Conservation (phyloP, 306 rosid species). For the Adenanthera pavonina region DNA sequence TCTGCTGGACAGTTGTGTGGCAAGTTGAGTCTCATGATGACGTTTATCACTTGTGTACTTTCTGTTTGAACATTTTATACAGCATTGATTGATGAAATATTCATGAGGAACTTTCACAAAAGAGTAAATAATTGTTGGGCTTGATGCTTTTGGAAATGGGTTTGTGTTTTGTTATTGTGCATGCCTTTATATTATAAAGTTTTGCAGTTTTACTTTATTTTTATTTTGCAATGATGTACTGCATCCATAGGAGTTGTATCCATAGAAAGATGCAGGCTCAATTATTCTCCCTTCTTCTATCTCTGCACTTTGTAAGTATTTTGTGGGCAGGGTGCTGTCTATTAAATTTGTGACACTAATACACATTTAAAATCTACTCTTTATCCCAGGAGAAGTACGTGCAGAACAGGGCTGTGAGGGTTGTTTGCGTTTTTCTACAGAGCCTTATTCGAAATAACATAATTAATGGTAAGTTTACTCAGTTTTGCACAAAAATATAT, state of each 20-base stretch:
- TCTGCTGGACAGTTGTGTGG: conserved; percentile 20
- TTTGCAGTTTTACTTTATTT: no score
- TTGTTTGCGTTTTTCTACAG: conserved; percentile 94
- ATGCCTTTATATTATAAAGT: neutral
- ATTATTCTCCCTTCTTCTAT: neutral
- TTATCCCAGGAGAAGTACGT: conserved; percentile 89
- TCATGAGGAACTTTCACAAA: conserved; percentile 7
- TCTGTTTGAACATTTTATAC: neutral
- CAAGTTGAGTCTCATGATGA: conserved; percentile 8
- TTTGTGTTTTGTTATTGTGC: conserved; percentile 11
- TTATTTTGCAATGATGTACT: neutral
- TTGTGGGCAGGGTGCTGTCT: neutral
- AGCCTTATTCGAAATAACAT: conserved; percentile 96
- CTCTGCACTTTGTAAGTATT: conserved; percentile 16
- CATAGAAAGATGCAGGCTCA: neutral
- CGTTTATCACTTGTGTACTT: neutral
- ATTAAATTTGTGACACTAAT: conserved; percentile 7
- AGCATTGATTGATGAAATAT: neutral
- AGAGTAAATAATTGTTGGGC: neutral
- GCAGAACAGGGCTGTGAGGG: conserved; percentile 98
- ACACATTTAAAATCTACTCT: conserved; percentile 21
- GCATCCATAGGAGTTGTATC: conserved; percentile 5
- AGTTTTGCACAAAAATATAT: conserved; percentile 20
- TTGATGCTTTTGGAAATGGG: neutral
- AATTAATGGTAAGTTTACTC: conserved; percentile 77